Evolutionary conservation across 2,329 filamentous ascomycete genomes (phyloP).

Genomic region (Neofusicoccum kwambonambiense): DNA sequence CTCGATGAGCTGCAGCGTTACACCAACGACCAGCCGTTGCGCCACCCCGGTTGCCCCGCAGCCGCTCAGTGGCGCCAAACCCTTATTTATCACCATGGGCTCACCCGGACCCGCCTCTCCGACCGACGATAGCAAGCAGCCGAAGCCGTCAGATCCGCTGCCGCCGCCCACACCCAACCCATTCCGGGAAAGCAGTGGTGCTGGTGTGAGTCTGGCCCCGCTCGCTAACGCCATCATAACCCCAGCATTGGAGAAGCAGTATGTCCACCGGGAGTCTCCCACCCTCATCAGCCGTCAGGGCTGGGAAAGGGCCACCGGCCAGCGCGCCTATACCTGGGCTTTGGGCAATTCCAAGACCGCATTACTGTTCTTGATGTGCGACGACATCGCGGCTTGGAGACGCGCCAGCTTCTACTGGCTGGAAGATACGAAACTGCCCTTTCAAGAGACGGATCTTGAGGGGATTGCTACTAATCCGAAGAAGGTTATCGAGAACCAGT

Average conservation of each 20-base stretch:
- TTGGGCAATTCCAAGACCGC: slow-evolving; percentile 39
- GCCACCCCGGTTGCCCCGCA: slow-evolving; percentile 28
- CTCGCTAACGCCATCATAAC: slow-evolving; percentile 39
- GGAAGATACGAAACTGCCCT: slow-evolving; percentile 38
- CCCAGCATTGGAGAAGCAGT: slow-evolving; percentile 31
- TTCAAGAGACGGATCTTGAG: slow-evolving; percentile 36
- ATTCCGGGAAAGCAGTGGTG: slow-evolving; percentile 29
- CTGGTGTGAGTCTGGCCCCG: slow-evolving; percentile 26
- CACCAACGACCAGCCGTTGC: slow-evolving; percentile 39
- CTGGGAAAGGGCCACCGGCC: slow-evolving; percentile 34
- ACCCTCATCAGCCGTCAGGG: slow-evolving; percentile 35
- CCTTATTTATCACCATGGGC: slow-evolving; percentile 10
- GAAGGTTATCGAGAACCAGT: slow-evolving; percentile 40
- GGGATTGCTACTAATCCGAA: slow-evolving; percentile 38
- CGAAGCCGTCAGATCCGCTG: not conserved
- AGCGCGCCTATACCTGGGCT: slow-evolving; percentile 42
- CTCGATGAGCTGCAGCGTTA: slow-evolving; percentile 11
- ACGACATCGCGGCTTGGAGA: slow-evolving; percentile 39
- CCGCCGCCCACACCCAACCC: slow-evolving; percentile 26
- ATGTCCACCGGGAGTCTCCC: slow-evolving; percentile 37
- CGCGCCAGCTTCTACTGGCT: slow-evolving; percentile 37
- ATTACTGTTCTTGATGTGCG: slow-evolving; percentile 38
- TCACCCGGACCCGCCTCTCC: slow-evolving; percentile 4
- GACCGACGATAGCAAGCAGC: slow-evolving; percentile 1
- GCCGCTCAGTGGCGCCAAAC: slow-evolving; percentile 10